Evolutionary conservation across 768 basidiomycete genomes (phyloP).

Genomic region (Lentinula boryana): DNA sequence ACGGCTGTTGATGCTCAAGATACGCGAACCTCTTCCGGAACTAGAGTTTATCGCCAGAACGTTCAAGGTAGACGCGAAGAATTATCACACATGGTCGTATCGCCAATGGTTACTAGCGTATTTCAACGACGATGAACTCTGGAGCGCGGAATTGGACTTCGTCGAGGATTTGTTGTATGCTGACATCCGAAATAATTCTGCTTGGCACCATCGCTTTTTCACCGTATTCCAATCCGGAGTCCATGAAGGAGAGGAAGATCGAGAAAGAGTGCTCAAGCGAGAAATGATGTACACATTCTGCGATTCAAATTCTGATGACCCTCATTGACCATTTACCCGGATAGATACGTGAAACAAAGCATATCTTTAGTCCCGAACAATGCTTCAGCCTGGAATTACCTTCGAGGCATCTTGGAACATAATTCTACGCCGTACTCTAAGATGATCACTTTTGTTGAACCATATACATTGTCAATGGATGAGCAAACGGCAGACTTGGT

Average conservation of each 20-base stretch:
- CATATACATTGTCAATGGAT: conserved; percentile 45
- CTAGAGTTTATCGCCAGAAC: conserved; percentile 73
- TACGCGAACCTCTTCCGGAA: conserved; percentile 55
- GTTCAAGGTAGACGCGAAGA: conserved; percentile 80
- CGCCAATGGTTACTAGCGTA: conserved; percentile 90
- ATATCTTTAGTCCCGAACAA: conserved; percentile 90
- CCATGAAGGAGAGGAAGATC: conserved; percentile 54
- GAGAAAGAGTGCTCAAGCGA: conserved; percentile 51
- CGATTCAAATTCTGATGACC: not conserved
- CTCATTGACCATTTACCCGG: not conserved
- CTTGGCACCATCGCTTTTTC: conserved; percentile 95
- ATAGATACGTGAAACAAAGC: conserved; percentile 75
- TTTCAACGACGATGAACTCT: conserved; percentile 70
- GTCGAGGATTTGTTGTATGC: conserved; percentile 60
- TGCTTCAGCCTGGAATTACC: conserved; percentile 94
- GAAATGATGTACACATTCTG: conserved; percentile 67
- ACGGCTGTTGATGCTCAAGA: conserved; percentile 60
- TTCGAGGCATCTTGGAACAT: conserved; percentile 75
- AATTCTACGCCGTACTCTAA: conserved; percentile 51
- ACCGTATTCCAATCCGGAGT: conserved; percentile 70
- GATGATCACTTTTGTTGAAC: conserved; percentile 53
- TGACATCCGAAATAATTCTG: conserved; percentile 94
- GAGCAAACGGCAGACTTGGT: conserved; percentile 36
- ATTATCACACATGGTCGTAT: conserved; percentile 99
- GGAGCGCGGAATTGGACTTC: conserved; percentile 72